Evolutionary conservation across 192 early-diverging fungal species (phyloP).

Genomic region (Backusella luteola): DNA sequence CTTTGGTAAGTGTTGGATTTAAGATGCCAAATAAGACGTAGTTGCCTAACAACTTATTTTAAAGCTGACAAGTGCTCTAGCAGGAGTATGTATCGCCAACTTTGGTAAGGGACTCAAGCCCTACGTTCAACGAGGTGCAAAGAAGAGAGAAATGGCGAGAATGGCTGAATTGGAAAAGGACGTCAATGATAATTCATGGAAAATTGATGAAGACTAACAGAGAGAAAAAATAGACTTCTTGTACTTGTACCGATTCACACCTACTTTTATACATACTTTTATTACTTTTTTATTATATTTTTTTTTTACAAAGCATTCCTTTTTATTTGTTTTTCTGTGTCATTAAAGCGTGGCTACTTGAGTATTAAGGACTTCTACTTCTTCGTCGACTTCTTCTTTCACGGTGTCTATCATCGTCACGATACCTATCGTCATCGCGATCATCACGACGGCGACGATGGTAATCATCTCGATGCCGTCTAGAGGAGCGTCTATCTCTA

Average conservation of each 20-base stretch:
- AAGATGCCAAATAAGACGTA: not conserved
- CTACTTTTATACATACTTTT: not conserved
- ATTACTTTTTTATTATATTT: not conserved
- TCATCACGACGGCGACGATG: constrained; percentile 30
- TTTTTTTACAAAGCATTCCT: not conserved
- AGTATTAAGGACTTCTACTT: constrained; percentile 23
- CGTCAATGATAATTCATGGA: constrained; percentile 12
- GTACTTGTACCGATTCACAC: too few relatives aligned
- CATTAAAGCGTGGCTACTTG: not conserved
- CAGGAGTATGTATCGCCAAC: constrained; percentile 25
- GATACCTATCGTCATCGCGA: constrained; percentile 28
- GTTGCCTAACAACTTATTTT: not conserved
- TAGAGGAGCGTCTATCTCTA: constrained; percentile 15
- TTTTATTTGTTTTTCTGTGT: not conserved
- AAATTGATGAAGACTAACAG: constrained; percentile 32
- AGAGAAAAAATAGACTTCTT: not conserved
- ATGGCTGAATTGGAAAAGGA: constrained; percentile 12
- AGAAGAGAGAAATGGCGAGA: constrained; percentile 14
- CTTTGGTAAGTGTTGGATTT: constrained; percentile 14
- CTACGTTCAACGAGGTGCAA: constrained; percentile 27
- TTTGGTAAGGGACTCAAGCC: constrained; percentile 30
- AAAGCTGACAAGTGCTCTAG: constrained; percentile 19
- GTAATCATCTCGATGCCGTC: constrained; percentile 32
- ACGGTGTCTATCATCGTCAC: constrained; percentile 9
- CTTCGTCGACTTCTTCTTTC: constrained; percentile 25